Evolutionary conservation across 73 alveolate species (phyloP).

Genomic region (Paramecium octaurelia): DNA sequence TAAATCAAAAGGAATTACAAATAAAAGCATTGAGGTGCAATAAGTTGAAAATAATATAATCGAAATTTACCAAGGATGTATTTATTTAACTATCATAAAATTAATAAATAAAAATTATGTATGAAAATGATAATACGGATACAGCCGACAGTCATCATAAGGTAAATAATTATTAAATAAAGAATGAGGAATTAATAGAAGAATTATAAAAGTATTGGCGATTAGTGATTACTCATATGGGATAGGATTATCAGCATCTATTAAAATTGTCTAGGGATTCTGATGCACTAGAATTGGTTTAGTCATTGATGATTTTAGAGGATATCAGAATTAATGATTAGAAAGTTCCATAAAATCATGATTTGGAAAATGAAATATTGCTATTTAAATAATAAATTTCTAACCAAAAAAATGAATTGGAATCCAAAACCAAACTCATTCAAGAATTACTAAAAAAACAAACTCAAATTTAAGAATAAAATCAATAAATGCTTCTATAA

Average conservation of each 20-base stretch:
- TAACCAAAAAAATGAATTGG: neutral
- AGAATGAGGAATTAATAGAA: conserved; percentile 19
- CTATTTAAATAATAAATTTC: neutral
- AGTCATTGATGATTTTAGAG: neutral
- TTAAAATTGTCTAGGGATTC: neutral
- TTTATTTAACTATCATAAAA: neutral
- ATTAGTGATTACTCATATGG: neutral
- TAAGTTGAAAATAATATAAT: neutral
- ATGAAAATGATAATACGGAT: conserved; percentile 21
- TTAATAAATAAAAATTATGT: neutral
- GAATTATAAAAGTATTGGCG: conserved; percentile 12
- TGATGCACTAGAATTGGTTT: conserved; percentile 13
- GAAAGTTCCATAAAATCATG: neutral
- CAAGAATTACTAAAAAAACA: neutral
- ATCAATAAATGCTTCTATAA: neutral
- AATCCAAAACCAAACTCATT: neutral
- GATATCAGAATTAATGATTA: neutral
- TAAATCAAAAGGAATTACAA: neutral
- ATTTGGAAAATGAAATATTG: neutral
- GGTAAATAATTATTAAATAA: neutral
- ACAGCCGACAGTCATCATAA: conserved; percentile 33
- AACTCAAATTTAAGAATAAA: neutral
- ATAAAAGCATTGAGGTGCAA: neutral
- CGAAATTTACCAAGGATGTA: neutral
- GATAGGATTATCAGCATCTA: neutral